These are phyloP conservation scores for Termitomyces sp. DNA, from an alignment of 768 basidiomycete genomes.

Conservation along the genomic window DNA sequence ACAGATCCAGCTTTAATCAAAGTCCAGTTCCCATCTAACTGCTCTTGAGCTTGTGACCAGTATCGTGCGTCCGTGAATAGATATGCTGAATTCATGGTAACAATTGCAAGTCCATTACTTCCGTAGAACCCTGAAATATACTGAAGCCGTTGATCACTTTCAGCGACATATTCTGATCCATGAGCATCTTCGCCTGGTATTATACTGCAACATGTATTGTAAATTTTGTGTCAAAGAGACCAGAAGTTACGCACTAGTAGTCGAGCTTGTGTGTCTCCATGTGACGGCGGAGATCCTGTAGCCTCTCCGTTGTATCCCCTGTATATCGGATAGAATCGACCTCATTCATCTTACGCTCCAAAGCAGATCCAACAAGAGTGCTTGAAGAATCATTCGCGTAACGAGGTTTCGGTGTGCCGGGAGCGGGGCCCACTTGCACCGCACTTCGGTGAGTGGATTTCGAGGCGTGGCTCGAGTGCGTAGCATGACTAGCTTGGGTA, in stretches of 20 bases:
- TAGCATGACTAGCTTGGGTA: slow-evolving; percentile 18
- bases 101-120: slow-evolving; percentile 67
- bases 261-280: slow-evolving; percentile 70
- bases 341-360: slow-evolving; percentile 68
- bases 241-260: slow-evolving; percentile 59
- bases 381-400: slow-evolving; percentile 62
- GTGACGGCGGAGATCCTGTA: slow-evolving; percentile 59
- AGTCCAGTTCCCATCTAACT: slow-evolving; percentile 74
- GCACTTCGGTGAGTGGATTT: slow-evolving; percentile 22
- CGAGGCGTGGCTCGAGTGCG: slow-evolving; percentile 24
- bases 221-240: slow-evolving; percentile 8
- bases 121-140: slow-evolving; percentile 65
- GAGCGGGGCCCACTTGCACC: slow-evolving; percentile 10
- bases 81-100: slow-evolving; percentile 66
- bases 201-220: slow-evolving; percentile 41
- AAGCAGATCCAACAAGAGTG: slow-evolving; percentile 73
- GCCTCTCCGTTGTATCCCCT: slow-evolving; percentile 55
- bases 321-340: slow-evolving; percentile 49
- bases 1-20: slow-evolving; percentile 54
- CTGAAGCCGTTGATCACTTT: slow-evolving; percentile 72
- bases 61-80: slow-evolving; percentile 80
- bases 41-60: slow-evolving; percentile 72
- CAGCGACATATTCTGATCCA: slow-evolving; percentile 77
- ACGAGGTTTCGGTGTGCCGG: slow-evolving; percentile 18
- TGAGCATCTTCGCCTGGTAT: slow-evolving; percentile 82